Percentiles rank a stretch among this genome's conserved stretches.
Evolutionary conservation across 805 yeast genomes (phyloP).

Genomic region (Torulaspora gathmanii): DNA sequence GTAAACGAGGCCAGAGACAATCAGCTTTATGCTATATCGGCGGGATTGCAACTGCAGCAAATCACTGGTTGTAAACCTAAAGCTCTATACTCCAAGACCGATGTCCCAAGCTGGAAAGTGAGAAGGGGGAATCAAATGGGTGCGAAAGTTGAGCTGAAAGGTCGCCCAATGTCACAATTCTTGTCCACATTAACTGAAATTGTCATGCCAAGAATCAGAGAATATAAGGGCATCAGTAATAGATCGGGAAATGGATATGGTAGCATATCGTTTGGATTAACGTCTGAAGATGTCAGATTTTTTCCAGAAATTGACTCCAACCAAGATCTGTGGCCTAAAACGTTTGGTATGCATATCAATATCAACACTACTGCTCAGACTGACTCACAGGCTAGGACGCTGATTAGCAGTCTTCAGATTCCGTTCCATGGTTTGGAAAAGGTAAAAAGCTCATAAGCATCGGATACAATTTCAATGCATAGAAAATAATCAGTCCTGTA

Average conservation of each 20-base stretch:
- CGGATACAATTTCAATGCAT: neutral
- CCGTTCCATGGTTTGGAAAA: slow-evolving; percentile 55
- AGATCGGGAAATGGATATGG: slow-evolving; percentile 82
- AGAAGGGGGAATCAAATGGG: slow-evolving; percentile 90
- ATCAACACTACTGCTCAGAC: slow-evolving; percentile 85
- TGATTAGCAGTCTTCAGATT: slow-evolving; percentile 75
- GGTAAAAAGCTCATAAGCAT: slow-evolving; percentile 5
- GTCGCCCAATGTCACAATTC: slow-evolving; percentile 82
- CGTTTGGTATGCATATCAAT: slow-evolving; percentile 81
- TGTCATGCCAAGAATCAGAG: slow-evolving; percentile 89
- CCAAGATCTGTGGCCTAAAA: slow-evolving; percentile 82
- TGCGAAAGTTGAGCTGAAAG: slow-evolving; percentile 71
- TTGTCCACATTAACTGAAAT: slow-evolving; percentile 81
- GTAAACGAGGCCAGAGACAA: slow-evolving; percentile 67
- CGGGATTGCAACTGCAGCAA: slow-evolving; percentile 79
- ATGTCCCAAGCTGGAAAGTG: slow-evolving; percentile 80
- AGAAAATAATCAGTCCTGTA: slow-evolving; percentile 1
- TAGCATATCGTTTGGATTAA: slow-evolving; percentile 78
- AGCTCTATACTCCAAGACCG: slow-evolving; percentile 66
- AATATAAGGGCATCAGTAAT: slow-evolving; percentile 72
- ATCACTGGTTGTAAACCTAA: slow-evolving; percentile 87
- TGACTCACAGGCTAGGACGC: slow-evolving; percentile 81
- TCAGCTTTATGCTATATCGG: slow-evolving; percentile 68
- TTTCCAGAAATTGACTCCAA: slow-evolving; percentile 94
- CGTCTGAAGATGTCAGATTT: slow-evolving; percentile 65